These are phyloP conservation scores for Ceratocystis papillata DNA, from an alignment of 2,329 filamentous ascomycete species.

Conservation along the genomic window DNA sequence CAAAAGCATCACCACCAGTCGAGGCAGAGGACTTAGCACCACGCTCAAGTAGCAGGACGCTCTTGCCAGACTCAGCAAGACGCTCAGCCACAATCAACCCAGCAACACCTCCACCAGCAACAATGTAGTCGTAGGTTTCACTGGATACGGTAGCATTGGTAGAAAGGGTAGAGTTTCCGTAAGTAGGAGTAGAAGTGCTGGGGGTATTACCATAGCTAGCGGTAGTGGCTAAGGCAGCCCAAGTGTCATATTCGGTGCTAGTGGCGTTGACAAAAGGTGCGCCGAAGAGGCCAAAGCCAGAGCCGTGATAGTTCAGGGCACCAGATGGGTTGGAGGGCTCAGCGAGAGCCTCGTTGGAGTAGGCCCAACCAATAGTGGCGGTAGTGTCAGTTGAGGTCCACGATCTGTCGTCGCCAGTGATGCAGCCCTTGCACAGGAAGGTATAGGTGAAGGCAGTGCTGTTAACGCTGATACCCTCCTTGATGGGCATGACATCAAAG, in stretches of 20 bases:
- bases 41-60: slow-evolving; percentile 54
- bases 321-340: slow-evolving; percentile 30
- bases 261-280: slow-evolving; percentile 33
- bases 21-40: slow-evolving; percentile 51
- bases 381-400: slow-evolving; percentile 29
- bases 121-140: slow-evolving; percentile 32
- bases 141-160: slow-evolving; percentile 38
- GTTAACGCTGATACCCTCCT: slow-evolving; percentile 43
- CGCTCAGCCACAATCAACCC: slow-evolving; percentile 31
- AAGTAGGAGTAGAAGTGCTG: slow-evolving; percentile 33
- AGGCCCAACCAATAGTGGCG: slow-evolving; percentile 35
- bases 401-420: slow-evolving; percentile 29
- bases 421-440: slow-evolving; percentile 41
- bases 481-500: slow-evolving; percentile 35
- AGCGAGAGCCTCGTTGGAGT: slow-evolving; percentile 31
- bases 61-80: slow-evolving; percentile 41
- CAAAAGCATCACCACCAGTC: slow-evolving; percentile 49
- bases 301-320: slow-evolving; percentile 34
- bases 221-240: slow-evolving; percentile 27
- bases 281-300: slow-evolving; percentile 33
- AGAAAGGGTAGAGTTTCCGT: slow-evolving; percentile 42
- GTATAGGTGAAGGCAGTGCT: slow-evolving; percentile 44
- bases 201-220: slow-evolving; percentile 26
- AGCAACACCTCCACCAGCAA: slow-evolving; percentile 31
- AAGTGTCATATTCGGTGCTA: slow-evolving; percentile 27